These are phyloP conservation scores for Sporothrix luriei DNA, from an alignment of 2,329 filamentous ascomycete genomes.

Conservation along the genomic window DNA sequence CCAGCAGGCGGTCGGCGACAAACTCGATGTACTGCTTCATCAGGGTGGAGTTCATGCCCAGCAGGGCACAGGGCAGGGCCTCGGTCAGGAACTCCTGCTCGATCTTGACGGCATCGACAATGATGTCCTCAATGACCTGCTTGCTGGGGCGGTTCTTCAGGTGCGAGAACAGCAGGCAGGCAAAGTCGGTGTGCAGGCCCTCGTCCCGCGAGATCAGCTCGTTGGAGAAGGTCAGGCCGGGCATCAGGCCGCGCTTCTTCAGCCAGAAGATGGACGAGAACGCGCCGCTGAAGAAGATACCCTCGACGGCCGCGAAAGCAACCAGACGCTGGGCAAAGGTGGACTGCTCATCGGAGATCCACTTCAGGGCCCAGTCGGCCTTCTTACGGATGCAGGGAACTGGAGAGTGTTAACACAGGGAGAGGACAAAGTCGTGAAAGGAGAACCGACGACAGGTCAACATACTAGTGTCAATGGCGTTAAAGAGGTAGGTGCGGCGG, in stretches of 20 bases:
- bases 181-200: conserved; percentile 98
- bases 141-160: conserved; percentile 87
- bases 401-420: conserved; percentile 59
- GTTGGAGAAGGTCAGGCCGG: conserved; percentile 97
- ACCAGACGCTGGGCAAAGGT: conserved; percentile 95
- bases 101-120: conserved; percentile 88
- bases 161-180: conserved; percentile 96
- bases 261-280: conserved; percentile 99
- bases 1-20: conserved; percentile 89
- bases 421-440: background rate
- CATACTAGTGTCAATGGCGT: conserved; percentile 96
- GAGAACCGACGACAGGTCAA: conserved; percentile 35
- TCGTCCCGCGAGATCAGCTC: conserved; percentile 99
- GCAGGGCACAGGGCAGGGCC: conserved; percentile 85
- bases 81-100: conserved; percentile 98
- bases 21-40: conserved; percentile 99
- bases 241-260: conserved; percentile 99
- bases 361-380: conserved; percentile 94
- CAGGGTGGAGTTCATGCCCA: conserved; percentile 94
- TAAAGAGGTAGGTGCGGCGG: conserved; percentile 93
- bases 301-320: conserved; percentile 96
- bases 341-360: conserved; percentile 92
- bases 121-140: conserved; percentile 80
- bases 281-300: conserved; percentile 99
- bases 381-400: conserved; percentile 98